Percentiles rank a stretch among this genome's conserved stretches.
These are phyloP conservation scores for Nannizzia gypsea DNA, from an alignment of 2,329 filamentous ascomycete species.

Conservation along the genomic window DNA sequence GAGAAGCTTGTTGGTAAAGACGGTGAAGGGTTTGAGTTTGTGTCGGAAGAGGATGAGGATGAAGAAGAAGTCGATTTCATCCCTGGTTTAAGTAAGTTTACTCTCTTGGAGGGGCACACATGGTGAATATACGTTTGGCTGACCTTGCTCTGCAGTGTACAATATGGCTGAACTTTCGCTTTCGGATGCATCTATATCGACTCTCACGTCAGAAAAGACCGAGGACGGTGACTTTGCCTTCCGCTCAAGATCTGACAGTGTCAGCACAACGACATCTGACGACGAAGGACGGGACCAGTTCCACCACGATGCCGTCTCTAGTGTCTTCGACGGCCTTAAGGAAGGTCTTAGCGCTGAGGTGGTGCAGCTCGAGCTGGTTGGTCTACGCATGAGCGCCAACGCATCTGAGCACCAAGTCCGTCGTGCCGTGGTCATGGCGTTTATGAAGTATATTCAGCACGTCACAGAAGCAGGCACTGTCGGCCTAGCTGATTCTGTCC, in stretches of 20 bases:
- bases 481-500: conserved; percentile 54
- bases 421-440: conserved; percentile 70
- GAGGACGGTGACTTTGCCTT: conserved; percentile 26
- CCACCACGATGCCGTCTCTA: conserved; percentile 75
- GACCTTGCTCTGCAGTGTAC: conserved; percentile 33
- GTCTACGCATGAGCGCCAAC: conserved; percentile 79
- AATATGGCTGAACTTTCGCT: conserved; percentile 37
- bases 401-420: conserved; percentile 83
- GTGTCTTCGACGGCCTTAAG: conserved; percentile 74
- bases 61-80: conserved; percentile 48
- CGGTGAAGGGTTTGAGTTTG: conserved; percentile 53
- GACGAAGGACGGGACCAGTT: conserved; percentile 54
- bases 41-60: conserved; percentile 54
- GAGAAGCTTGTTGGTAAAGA: conserved; percentile 44
- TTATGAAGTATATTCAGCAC: conserved; percentile 68
- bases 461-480: conserved; percentile 48
- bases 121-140: background rate
- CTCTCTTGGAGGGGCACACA: background rate
- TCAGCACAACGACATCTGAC: conserved; percentile 60
- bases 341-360: conserved; percentile 63
- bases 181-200: conserved; percentile 49
- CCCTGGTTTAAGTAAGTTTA: conserved; percentile 15
- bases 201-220: conserved; percentile 46
- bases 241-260: conserved; percentile 55
- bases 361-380: conserved; percentile 87